Evolutionary conservation across 2,329 filamentous ascomycete species (phyloP), one percentile per base, ranked within the genome.

Genomic region (Blastomyces emzantsi): DNA sequence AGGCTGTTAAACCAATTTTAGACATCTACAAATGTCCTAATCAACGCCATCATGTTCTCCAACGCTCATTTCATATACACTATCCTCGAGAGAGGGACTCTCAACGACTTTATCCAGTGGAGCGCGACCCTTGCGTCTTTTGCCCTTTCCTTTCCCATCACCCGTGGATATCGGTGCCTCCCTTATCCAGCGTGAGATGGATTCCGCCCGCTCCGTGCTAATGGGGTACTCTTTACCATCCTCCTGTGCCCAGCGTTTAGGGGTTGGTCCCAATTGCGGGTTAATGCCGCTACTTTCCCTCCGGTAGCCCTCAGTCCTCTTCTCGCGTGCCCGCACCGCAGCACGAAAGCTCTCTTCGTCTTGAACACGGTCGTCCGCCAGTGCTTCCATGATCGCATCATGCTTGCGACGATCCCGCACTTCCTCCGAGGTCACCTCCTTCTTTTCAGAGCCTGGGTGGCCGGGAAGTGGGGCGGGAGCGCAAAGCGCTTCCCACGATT

Each of bases 401-500:
- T 86, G 83, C 67, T 85, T 85, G 63, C 85, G 78, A 17, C 83
- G 79, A 69, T 86, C 85, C 65, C 80, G 81, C 62, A 82, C 82
- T 70, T 85, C 80, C 36, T 83, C 79, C 2, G 82, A 78, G 0
- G 78, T 81, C 69, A 82, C 79, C n/a, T 72, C 68, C 15, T 73
- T 69, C 58, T 71, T 71, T 55, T 70, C 65, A n/a, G 69, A 65
- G 7, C 67, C 71, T 7, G 73, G 69, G 47, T 75, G 73, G 3
- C 70, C 72, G 2, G 83, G 80, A 1, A 87, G 74, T 1, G 84
- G 83, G 2, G 82, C 81, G 0, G 85, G 84, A 0, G 81, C 77
- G 69, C 90, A 93, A 5, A 94, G 81, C 1, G 77, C 78, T 66
- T 92, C 89, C 90, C 90, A 94, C 0, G 81, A 80, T 3, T 81